Conservation (phyloP, 1,284 basidiomycete genomes). For the Boletus semigastroideus region DNA sequence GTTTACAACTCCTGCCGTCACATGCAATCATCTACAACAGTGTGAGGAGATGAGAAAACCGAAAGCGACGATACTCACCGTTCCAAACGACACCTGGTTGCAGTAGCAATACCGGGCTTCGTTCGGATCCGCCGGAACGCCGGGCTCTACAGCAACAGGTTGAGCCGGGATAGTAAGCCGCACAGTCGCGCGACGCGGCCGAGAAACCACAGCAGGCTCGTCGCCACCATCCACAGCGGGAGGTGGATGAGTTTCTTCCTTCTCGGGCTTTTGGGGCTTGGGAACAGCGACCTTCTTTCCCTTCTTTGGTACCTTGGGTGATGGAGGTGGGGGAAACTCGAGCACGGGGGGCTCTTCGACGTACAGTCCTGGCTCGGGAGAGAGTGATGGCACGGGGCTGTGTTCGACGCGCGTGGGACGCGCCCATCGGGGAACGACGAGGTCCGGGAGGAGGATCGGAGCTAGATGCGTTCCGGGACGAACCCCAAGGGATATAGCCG, state of each 20-base stretch:
- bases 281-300: constrained; percentile 20
- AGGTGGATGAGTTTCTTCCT: constrained; percentile 15
- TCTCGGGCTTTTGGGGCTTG: constrained; percentile 18
- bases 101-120: constrained; percentile 78
- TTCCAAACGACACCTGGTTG: constrained; percentile 71
- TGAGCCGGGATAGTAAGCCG: constrained; percentile 44
- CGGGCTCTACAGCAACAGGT: constrained; percentile 15
- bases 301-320: constrained; percentile 23
- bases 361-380: constrained; percentile 25
- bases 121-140: constrained; percentile 37
- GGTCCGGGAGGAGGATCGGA: constrained; percentile 57
- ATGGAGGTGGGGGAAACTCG: constrained; percentile 9
- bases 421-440: constrained; percentile 52
- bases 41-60: background rate
- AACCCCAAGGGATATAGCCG: constrained; percentile 52
- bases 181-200: constrained; percentile 30
- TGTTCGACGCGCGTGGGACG: constrained; percentile 42
- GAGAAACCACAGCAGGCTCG: constrained; percentile 11
- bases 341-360: constrained; percentile 21
- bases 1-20: constrained; percentile 63
- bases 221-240: constrained; percentile 7
- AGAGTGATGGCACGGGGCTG: constrained; percentile 42
- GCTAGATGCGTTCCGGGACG: constrained; percentile 54
- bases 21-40: constrained; percentile 77
- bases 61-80: constrained; percentile 44